Conservation (phyloP, 2,329 filamentous ascomycete genomes). For the Fusarium nygamai region DNA sequence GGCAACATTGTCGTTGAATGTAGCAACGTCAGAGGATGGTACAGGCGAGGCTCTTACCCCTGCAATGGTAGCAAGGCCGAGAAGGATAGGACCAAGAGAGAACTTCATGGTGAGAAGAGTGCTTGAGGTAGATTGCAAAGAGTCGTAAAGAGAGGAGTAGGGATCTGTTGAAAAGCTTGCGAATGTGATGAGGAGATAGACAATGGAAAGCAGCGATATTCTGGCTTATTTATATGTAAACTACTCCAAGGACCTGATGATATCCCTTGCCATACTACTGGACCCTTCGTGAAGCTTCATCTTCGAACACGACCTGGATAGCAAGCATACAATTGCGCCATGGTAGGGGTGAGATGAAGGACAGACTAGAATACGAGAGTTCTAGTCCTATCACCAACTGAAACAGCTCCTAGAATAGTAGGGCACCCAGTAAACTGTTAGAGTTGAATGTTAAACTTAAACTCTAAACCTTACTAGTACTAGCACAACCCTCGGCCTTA, state of each 20-base stretch:
- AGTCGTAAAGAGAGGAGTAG: not conserved
- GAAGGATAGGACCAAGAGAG: not conserved
- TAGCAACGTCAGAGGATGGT: not conserved
- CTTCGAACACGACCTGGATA: rapidly evolving
- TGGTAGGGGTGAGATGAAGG: not conserved
- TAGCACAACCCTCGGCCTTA: not conserved
- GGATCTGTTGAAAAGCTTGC: not conserved
- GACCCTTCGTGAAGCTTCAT: not conserved
- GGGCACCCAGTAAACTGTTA: not conserved
- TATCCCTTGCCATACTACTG: not conserved
- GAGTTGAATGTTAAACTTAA: not conserved
- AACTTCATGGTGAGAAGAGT: not conserved
- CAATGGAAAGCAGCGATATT: not conserved
- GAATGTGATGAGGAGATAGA: not conserved
- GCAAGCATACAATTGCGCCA: not conserved
- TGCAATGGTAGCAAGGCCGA: not conserved
- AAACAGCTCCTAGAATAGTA: not conserved
- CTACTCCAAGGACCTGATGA: rapidly evolving
- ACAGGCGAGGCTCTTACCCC: not conserved
- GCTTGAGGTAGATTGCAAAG: too few species aligned
- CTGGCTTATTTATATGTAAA: not conserved
- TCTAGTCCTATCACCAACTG: not conserved
- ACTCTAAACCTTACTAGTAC: not conserved
- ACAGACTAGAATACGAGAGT: not conserved
- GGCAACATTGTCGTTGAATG: not conserved